These are phyloP conservation scores for Antrodiella citrinella DNA, from an alignment of 768 basidiomycete species.

Conservation along the genomic window DNA sequence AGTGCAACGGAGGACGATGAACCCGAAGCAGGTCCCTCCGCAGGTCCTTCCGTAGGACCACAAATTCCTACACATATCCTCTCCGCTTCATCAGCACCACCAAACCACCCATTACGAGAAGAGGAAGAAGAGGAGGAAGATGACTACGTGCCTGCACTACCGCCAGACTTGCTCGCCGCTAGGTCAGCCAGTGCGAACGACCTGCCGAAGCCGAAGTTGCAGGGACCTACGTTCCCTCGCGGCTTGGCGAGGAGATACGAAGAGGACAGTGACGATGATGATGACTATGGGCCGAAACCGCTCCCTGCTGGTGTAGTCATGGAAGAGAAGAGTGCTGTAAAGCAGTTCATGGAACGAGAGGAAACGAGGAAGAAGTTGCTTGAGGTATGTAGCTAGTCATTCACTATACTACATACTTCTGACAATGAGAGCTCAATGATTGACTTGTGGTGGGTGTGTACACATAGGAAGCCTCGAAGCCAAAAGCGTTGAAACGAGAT, in stretches of 20 bases:
- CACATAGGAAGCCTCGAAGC: conserved; percentile 57
- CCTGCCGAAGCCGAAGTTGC: conserved; percentile 25
- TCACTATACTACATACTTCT: neutral
- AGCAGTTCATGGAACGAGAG: conserved; percentile 81
- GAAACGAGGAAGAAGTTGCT: conserved; percentile 63
- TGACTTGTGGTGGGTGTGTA: neutral
- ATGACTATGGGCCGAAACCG: conserved; percentile 82
- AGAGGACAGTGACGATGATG: conserved; percentile 55
- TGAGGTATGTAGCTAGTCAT: conserved; percentile 51
- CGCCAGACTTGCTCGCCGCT: conserved; percentile 55
- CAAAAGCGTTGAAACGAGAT: conserved; percentile 74
- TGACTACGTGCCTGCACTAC: conserved; percentile 65
- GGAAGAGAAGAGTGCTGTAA: conserved; percentile 54
- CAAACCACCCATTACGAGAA: conserved; percentile 20
- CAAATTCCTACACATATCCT: conserved; percentile 12
- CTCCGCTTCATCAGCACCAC: conserved; percentile 10
- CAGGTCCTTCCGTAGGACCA: conserved; percentile 15
- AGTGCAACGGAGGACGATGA: conserved; percentile 6
- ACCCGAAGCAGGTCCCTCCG: conserved; percentile 9
- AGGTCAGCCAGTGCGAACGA: conserved; percentile 21
- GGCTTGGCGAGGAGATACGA: conserved; percentile 18
- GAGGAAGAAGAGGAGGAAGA: conserved; percentile 55
- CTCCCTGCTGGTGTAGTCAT: conserved; percentile 38
- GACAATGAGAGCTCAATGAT: no score
- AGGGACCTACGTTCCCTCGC: conserved; percentile 49